phyloP scores from a whole-genome alignment of 2,329 filamentous ascomycete species.

The Davidsoniella virescens region DNA sequence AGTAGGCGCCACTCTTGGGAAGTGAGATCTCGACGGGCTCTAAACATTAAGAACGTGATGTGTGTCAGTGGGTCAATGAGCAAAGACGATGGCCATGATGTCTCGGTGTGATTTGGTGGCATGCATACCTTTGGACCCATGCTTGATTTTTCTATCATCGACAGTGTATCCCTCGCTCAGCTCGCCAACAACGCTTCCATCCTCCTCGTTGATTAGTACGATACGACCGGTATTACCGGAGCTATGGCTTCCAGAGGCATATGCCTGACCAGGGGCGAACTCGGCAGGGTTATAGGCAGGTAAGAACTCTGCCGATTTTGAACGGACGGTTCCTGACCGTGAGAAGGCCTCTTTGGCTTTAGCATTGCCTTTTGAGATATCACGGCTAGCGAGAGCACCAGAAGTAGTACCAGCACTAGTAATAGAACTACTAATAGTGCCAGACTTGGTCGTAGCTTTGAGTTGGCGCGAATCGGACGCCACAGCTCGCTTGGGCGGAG shows the following conservation, averaged over 20 bases:
- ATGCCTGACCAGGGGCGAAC: slow-evolving; percentile 66
- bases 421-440: no score
- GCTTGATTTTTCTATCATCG: slow-evolving; percentile 58
- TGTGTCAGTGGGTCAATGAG: slow-evolving; percentile 1
- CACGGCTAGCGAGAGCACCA: slow-evolving; percentile 12
- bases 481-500: slow-evolving; percentile 33
- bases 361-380: slow-evolving; percentile 14
- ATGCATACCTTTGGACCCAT: slow-evolving; percentile 73
- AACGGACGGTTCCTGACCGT: not conserved
- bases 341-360: slow-evolving; percentile 24
- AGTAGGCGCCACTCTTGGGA: slow-evolving; percentile 47
- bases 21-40: slow-evolving; percentile 70
- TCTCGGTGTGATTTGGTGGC: not conserved
- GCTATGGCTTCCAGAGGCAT: slow-evolving; percentile 47
- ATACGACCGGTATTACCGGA: slow-evolving; percentile 50
- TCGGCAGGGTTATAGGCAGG: slow-evolving; percentile 66
- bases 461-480: slow-evolving; percentile 17
- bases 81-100: slow-evolving; percentile 10
- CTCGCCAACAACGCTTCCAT: slow-evolving; percentile 89
- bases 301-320: slow-evolving; percentile 25
- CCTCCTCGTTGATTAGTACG: slow-evolving; percentile 86
- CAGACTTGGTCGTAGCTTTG: no score
- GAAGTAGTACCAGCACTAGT: slow-evolving; percentile 10
- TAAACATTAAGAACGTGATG: not conserved
- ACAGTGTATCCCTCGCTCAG: slow-evolving; percentile 68